Conservation (phyloP, 176 grass and related monocot species). For the Musa itinerans region DNA sequence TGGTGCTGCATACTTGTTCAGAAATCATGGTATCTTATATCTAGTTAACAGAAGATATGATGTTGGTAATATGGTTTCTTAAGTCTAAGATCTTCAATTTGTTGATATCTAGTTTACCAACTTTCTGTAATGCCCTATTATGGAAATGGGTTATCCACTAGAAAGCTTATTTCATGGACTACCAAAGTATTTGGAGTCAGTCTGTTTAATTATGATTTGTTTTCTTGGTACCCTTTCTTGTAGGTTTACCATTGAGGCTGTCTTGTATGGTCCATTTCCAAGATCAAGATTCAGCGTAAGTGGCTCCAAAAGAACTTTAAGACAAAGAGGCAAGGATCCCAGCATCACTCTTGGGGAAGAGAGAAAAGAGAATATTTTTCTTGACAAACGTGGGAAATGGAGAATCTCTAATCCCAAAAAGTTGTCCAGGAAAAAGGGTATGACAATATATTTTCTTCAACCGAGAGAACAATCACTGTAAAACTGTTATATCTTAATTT, state of each 20-base stretch:
- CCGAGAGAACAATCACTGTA: neutral
- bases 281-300: neutral
- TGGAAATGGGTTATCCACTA: too few species aligned
- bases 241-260: constrained; percentile 5
- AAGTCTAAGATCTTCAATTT: too few species aligned
- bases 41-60: too few species aligned
- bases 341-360: constrained; percentile 17
- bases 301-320: constrained; percentile 6
- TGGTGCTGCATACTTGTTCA: too few species aligned
- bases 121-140: too few species aligned
- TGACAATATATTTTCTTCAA: neutral
- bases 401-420: constrained; percentile 55
- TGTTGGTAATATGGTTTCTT: too few species aligned
- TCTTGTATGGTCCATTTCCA: neutral
- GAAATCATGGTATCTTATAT: too few species aligned
- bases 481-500: neutral
- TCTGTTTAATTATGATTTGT: neutral
- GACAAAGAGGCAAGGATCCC: constrained; percentile 20
- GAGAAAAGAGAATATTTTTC: constrained; percentile 42
- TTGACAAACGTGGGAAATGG: constrained; percentile 61
- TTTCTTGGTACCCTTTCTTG: neutral
- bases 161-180: too few species aligned
- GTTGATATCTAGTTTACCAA: too few species aligned
- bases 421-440: constrained; percentile 74
- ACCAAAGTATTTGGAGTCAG: neutral